Evolutionary conservation across 2,329 filamentous ascomycete species (phyloP), one percentile per base, ranked within the genome.

Genomic region (Chaetomiaceae sp.): DNA sequence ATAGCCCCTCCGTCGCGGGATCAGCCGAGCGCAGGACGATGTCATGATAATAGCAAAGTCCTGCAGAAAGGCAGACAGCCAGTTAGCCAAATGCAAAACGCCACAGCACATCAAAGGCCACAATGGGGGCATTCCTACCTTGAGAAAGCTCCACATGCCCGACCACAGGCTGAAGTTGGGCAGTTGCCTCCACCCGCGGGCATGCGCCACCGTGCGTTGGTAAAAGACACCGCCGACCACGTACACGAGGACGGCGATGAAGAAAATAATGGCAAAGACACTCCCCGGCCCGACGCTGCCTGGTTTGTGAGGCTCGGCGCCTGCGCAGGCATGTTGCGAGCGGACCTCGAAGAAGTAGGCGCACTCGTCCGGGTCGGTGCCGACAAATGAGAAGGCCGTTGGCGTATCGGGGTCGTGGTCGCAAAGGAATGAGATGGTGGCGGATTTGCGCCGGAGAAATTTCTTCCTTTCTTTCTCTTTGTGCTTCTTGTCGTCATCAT

Each of bases 141-240:
- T 86, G 62, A 96, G 71, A 66, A 96, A 95, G 60, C 79, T 83
- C 71, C 87, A 84, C 55, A 96, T 87, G 48, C 89, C 86, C 25
- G 89, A 84, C 93, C 93, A 99, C 60, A 96, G 79, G 60, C 81
- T 83, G 72, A 93, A 96, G 71, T 99, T 97, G 47, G 93, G 93
- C 60, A 96, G 73, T 68, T 99, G 93, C 60, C 88, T 82, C 93
- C 92, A 97, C 42, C 93, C 93, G 55, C 93, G 80, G 61, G 95
- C 90, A 67, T 99, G 89, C 70, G 91, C 86, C 51, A 99, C 91
- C 27, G 89, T 95, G 53, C 93, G 83, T 69, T 96, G 92, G 74
- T 97, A 99, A 56, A 96, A 90, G 61, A 95, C 87, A 63, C 93
- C 93, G 60, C 93, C 93, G 33, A 95, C 79, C 49, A 96, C 74